Base-by-base conservation (phyloP, 805 yeast genomes). In the Metschnikowia reukaufii region DNA sequence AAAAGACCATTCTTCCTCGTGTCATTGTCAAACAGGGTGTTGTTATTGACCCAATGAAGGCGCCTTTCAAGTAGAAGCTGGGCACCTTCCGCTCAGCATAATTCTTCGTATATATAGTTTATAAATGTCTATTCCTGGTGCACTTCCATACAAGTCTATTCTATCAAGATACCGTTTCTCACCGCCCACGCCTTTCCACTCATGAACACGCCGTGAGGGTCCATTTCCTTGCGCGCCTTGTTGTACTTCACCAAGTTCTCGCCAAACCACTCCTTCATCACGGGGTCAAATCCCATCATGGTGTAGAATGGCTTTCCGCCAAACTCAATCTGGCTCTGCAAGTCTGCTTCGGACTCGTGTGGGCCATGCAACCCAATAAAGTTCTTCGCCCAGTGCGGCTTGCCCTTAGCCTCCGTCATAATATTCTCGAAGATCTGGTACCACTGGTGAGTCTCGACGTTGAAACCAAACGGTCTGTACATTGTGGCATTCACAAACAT, bases 301-400 rank as follows among this genome's bases (percentile, higher is more conserved):
- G 85, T 83, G 51, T 84, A 85, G 54, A 64, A 67, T 51, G 80
- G 84, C 44, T 70, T 68, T 0, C 74, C 77, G 2, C 76, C 76
- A 52, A 55, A 70, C 12, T 54, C 57, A 42, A 67, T 46, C 55
- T 72, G 76, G 45, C 69, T 72, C 35, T 70, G 62, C 39, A 71
- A 63, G 43, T 75, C 78, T 42, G 52, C 64, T 8, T 49, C 54
- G 2, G 69, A 52, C 47, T 56, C 57, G 49, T 67, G 67, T 3
- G 78, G 69, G 9, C 68, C 70, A 13, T 61, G 63, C 39, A 70
- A 56, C 1, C 96, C 96, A 47, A 87, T 72, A 65, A 89, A 92
- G 66, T 90, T 91, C 73, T 92, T 92, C 15, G 99, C 99, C 99
- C 99, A 92, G 66, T 92, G 99, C 2, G 99, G 99, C 64, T 83